These are phyloP conservation scores for Cucurbita argyrosperma DNA, from an alignment of 306 rosid species.

Conservation along the genomic window DNA sequence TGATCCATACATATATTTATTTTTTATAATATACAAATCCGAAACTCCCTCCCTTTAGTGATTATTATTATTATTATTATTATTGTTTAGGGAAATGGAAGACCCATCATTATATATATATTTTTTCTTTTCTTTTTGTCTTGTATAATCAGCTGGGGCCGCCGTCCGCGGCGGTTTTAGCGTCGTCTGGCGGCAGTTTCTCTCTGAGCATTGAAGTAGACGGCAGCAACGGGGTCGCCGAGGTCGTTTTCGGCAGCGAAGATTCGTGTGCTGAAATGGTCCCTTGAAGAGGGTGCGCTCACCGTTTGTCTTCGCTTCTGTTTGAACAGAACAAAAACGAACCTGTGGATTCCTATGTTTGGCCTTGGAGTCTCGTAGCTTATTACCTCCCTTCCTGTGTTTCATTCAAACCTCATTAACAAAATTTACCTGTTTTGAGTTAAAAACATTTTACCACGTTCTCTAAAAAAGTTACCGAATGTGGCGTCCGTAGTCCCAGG, in stretches of 20 bases:
- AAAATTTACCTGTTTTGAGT: not conserved
- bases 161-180: not conserved
- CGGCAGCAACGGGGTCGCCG: conserved; percentile 9
- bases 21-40: not conserved
- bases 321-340: conserved; percentile 8
- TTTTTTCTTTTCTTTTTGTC: too few species aligned
- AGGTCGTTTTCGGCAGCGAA: conserved; percentile 7
- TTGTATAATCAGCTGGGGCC: not conserved
- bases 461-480: conserved; percentile 35
- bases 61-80: not conserved
- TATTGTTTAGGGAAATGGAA: not conserved
- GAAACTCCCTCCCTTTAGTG: not conserved
- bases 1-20: not conserved
- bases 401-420: not conserved
- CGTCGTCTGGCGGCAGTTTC: conserved; percentile 10
- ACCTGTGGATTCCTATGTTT: conserved; percentile 10
- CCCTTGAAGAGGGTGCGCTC: conserved; percentile 6
- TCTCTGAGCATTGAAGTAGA: conserved; percentile 9
- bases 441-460: too few species aligned
- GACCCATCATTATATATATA: not conserved
- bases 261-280: not conserved
- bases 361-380: conserved; percentile 4
- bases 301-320: conserved; percentile 5
- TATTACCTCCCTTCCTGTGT: not conserved
- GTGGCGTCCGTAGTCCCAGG: conserved; percentile 78